phyloP scores from a whole-genome alignment of 1,284 basidiomycete genomes.

The Cryptococcus sp. region DNA sequence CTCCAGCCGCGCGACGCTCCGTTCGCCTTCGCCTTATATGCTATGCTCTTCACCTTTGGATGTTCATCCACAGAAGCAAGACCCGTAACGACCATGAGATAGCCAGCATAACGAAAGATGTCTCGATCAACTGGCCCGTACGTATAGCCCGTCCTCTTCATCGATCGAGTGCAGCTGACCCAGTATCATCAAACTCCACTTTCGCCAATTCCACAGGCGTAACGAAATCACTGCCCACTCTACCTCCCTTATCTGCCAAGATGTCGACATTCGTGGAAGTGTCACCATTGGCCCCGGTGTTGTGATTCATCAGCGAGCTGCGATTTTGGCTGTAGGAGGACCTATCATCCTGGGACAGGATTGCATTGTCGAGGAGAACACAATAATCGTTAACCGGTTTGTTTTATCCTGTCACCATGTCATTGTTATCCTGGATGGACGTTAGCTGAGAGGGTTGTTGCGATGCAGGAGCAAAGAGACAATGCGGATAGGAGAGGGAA shows the following conservation, averaged over 20 bases:
- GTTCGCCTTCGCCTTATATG: too few species aligned
- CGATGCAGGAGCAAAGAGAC: neutral
- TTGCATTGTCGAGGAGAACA: slow-evolving; percentile 88
- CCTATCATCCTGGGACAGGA: slow-evolving; percentile 81
- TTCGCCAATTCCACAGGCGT: neutral
- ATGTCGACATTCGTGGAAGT: slow-evolving; percentile 83
- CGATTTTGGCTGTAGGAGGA: slow-evolving; percentile 80
- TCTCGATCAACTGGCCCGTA: slow-evolving; percentile 7
- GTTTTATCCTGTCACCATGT: neutral
- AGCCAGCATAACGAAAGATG: neutral
- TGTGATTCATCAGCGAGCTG: slow-evolving; percentile 90
- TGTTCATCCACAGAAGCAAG: too few species aligned
- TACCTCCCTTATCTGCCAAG: slow-evolving; percentile 77
- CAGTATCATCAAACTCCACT: neutral
- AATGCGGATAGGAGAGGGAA: slow-evolving; percentile 72
- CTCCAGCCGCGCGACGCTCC: too few species aligned
- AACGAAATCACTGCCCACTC: slow-evolving; percentile 65
- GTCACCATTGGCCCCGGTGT: slow-evolving; percentile 83
- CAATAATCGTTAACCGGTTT: slow-evolving; percentile 70
- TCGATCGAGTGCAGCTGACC: neutral
- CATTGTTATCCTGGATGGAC: neutral
- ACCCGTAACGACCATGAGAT: too few species aligned
- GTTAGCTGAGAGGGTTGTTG: neutral
- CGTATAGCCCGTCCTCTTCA: neutral
- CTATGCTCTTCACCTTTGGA: too few species aligned